These are phyloP conservation scores for Neonectria coccinea DNA, from an alignment of 2,329 filamentous ascomycete genomes.

Conservation along the genomic window DNA sequence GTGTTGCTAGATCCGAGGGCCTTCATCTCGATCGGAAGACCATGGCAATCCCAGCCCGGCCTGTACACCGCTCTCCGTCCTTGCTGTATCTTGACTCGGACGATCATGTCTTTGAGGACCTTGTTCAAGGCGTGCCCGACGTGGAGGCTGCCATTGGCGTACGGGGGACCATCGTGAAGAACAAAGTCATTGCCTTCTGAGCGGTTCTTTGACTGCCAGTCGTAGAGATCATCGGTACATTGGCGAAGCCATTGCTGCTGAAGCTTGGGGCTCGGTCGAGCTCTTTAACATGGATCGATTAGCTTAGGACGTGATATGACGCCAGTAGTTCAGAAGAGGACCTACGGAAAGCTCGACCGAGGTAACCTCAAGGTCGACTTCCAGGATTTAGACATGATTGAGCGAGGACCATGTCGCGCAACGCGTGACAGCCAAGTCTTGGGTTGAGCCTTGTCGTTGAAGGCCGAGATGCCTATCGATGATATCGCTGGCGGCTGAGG, in stretches of 20 bases:
- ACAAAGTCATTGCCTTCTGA: constrained; percentile 74
- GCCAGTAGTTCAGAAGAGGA: constrained; percentile 8
- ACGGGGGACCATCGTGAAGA: constrained; percentile 95
- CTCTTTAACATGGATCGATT: constrained; percentile 52
- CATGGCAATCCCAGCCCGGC: constrained; percentile 98
- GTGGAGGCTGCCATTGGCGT: constrained; percentile 93
- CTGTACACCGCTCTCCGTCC: constrained; percentile 80
- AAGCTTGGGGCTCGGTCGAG: constrained; percentile 62
- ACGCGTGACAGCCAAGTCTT: constrained; percentile 9
- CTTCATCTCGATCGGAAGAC: constrained; percentile 96
- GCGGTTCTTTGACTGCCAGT: constrained; percentile 78
- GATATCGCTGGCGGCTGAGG: constrained; percentile 32
- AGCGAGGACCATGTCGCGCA: constrained; percentile 45
- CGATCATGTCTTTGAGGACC: constrained; percentile 93
- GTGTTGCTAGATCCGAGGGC: constrained; percentile 72
- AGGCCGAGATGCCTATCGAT: constrained; percentile 1
- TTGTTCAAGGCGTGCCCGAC: constrained; percentile 97
- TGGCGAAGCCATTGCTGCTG: constrained; percentile 73
- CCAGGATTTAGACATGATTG: constrained; percentile 70
- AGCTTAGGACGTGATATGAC: constrained; percentile 23
- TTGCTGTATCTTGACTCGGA: constrained; percentile 82
- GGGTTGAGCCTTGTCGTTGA: constrained; percentile 19
- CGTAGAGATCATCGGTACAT: constrained; percentile 89
- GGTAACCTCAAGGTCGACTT: constrained; percentile 80
- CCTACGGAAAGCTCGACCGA: constrained; percentile 78